Evolutionary conservation across 106 monocot genomes (phyloP).

Genomic region (Vanilla planifolia): DNA sequence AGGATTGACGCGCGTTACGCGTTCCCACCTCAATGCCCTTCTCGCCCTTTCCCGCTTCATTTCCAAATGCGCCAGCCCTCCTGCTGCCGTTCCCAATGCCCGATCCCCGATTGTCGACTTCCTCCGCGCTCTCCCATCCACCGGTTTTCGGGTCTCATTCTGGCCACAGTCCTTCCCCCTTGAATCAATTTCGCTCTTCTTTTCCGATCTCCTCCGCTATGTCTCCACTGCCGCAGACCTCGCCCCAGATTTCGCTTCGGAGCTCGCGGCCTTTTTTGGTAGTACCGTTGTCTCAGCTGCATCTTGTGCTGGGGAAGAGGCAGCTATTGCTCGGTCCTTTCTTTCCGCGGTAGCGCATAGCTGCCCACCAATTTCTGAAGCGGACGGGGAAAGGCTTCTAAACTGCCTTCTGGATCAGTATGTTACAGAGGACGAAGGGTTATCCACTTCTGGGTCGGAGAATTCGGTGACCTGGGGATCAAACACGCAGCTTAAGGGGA

Average conservation of each 20-base stretch:
- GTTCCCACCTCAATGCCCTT: conserved; percentile 58
- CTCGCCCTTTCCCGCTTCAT: conserved; percentile 72
- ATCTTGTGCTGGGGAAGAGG: conserved; percentile 13
- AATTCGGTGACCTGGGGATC: conserved; percentile 27
- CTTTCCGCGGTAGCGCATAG: conserved; percentile 39
- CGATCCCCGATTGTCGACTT: conserved; percentile 48
- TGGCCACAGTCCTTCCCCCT: conserved; percentile 42
- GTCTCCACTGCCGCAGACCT: conserved; percentile 24
- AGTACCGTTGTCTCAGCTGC: conserved; percentile 24
- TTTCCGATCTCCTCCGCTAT: conserved; percentile 35
- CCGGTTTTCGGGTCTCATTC: conserved; percentile 34
- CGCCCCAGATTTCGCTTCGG: conserved; percentile 34
- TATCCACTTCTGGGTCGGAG: conserved; percentile 22
- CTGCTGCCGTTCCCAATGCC: conserved; percentile 24
- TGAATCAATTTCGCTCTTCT: conserved; percentile 29
- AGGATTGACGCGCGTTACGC: conserved; percentile 29
- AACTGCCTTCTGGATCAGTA: conserved; percentile 46
- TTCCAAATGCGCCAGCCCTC: conserved; percentile 30
- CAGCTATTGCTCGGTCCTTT: conserved; percentile 38
- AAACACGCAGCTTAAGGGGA: conserved; percentile 48
- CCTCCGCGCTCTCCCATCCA: conserved; percentile 37
- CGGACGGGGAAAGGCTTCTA: conserved; percentile 43
- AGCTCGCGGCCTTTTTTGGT: conserved; percentile 26
- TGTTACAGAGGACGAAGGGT: conserved; percentile 2
- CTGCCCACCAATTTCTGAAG: conserved; percentile 33